Percentiles rank a stretch among this genome's conserved stretches.
Evolutionary conservation across 163 green algal genomes (phyloP).

Genomic region (Scenedesmus sp.): DNA sequence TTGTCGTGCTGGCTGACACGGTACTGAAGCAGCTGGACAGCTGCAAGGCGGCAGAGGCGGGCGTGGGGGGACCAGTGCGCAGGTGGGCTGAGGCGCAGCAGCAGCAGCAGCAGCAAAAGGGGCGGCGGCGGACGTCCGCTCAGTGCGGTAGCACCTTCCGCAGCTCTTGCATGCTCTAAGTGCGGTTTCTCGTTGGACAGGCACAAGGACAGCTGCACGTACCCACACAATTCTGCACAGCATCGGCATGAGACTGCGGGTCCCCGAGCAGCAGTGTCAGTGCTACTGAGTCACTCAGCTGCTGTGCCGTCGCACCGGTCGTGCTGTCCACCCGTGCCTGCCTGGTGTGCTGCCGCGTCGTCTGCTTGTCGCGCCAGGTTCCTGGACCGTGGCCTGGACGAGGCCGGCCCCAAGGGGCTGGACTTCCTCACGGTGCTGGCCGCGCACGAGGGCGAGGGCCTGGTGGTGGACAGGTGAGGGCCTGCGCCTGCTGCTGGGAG

Average conservation of each 20-base stretch:
- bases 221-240: too few species aligned
- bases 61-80: constrained; percentile 30
- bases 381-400: constrained; percentile 44
- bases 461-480: constrained; percentile 65
- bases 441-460: constrained; percentile 74
- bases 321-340: too few species aligned
- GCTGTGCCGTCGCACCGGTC: too few species aligned
- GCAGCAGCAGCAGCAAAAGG: neutral
- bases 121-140: neutral
- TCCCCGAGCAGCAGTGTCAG: too few species aligned
- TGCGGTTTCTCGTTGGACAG: too few species aligned
- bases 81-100: constrained; percentile 30
- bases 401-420: constrained; percentile 52
- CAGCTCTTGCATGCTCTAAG: too few species aligned
- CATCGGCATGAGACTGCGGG: too few species aligned
- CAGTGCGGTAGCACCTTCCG: too few species aligned
- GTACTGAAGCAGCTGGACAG: constrained; percentile 85
- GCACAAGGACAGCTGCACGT: too few species aligned
- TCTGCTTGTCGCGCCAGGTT: constrained; percentile 4
- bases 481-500: neutral
- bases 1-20: constrained; percentile 77
- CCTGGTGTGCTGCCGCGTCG: too few species aligned
- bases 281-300: too few species aligned
- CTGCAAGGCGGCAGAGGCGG: constrained; percentile 64
- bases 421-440: constrained; percentile 76